Evolutionary conservation across 805 yeast species (phyloP), one percentile per base, ranked within the genome.

Genomic region (Saturnispora quitensis): DNA sequence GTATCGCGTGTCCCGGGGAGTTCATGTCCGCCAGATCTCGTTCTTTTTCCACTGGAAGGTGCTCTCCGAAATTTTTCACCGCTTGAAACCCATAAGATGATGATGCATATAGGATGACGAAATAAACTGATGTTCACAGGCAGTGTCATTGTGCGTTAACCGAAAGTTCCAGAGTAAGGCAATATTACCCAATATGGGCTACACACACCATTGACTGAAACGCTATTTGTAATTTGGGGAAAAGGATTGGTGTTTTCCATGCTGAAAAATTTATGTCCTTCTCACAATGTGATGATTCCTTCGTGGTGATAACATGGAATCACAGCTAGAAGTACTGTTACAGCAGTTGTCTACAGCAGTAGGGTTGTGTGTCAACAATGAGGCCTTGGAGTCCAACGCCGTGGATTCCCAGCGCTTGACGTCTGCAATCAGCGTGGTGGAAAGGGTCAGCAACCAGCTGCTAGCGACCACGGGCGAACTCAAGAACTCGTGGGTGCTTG

Each of bases 1-100:
- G 42, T 38, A 45, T 45, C 42, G 49, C 43, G 49, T 47, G 49
- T 38, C 40, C 49, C 47, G 47, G 47, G 47, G 38, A 45, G 22
- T 45, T 33, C 47, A 33, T 31, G 33, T 45, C 47, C 36, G 38
- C 36, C 17, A n/a, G 17, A 15, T 40, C 28, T 40, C 25, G 31
- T 40, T 40, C 22, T 45, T 45, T 33, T 27, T 17, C 13, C 25
- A 24, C 47, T 43, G 46, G 46, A 43, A 43, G 42, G 42, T 38
- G 42, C 42, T 38, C 42, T 38, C 42, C 42, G 42, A 38, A 38
- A 38, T 9, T 18, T 18, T 31, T 31, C 34, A 31, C 15, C 34
- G 15, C 34, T 12, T 3, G 12, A 7, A 8, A 8, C 8, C 24
- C 13, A 38, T 38, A 17, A 18, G 42, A 38, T 38, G 42, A 38